phyloP scores from a whole-genome alignment of 2,329 filamentous ascomycete species.

The Macroventuria anomochaeta region DNA sequence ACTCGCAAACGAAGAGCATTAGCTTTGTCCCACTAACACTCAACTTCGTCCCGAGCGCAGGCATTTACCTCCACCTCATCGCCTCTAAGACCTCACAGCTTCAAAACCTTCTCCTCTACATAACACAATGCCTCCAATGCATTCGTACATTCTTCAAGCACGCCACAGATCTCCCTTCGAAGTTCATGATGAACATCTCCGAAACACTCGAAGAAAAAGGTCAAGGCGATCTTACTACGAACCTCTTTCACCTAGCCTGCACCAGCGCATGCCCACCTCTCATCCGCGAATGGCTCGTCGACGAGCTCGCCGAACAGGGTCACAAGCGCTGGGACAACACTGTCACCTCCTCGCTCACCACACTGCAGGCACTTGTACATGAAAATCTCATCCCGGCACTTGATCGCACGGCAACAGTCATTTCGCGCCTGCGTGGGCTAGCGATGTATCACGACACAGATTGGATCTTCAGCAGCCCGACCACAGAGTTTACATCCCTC shows the following conservation, averaged over 20 bases:
- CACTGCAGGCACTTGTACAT: constrained; percentile 77
- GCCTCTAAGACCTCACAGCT: constrained; percentile 86
- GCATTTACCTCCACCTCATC: constrained; percentile 81
- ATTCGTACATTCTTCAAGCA: constrained; percentile 85
- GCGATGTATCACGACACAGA: constrained; percentile 78
- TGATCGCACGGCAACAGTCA: constrained; percentile 79
- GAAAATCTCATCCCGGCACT: constrained; percentile 88
- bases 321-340: constrained; percentile 96
- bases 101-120: constrained; percentile 84
- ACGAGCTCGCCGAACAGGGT: constrained; percentile 73
- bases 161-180: constrained; percentile 76
- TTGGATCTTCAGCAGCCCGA: constrained; percentile 60
- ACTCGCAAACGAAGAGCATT: constrained; percentile 42
- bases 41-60: constrained; percentile 79
- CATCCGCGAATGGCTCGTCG: constrained; percentile 86
- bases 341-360: constrained; percentile 77
- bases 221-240: constrained; percentile 72
- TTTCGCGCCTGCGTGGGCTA: constrained; percentile 82
- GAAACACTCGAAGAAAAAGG: constrained; percentile 73
- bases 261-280: constrained; percentile 79
- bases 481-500: constrained; percentile 50
- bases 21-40: constrained; percentile 73
- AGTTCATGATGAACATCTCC: constrained; percentile 79
- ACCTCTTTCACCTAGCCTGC: constrained; percentile 81
- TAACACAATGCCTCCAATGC: constrained; percentile 79